These are phyloP conservation scores for Sphaerulina vaccinii DNA, from an alignment of 2,329 filamentous ascomycete species.

Conservation along the genomic window DNA sequence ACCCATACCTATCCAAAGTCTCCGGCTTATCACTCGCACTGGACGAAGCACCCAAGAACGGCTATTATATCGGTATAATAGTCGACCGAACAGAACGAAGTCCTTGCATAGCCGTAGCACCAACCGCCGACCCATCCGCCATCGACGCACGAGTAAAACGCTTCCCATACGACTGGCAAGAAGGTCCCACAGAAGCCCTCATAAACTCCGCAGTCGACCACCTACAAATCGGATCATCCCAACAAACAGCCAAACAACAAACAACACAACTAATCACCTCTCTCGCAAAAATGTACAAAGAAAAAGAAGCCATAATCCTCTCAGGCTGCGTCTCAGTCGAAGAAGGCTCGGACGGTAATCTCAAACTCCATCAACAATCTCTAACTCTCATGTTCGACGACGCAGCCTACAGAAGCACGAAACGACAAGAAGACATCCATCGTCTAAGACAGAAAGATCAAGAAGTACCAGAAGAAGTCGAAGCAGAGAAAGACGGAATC, in stretches of 20 bases:
- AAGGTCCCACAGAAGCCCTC: conserved; percentile 41
- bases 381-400: conserved; percentile 68
- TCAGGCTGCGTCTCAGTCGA: conserved; percentile 51
- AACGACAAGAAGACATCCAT: conserved; percentile 63
- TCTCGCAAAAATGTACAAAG: conserved; percentile 60
- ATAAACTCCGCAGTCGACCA: conserved; percentile 50
- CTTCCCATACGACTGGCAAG: conserved; percentile 63
- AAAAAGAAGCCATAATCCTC: conserved; percentile 65
- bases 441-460: conserved; percentile 52
- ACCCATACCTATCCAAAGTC: conserved; percentile 33
- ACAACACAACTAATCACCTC: conserved; percentile 51
- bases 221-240: conserved; percentile 54
- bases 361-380: conserved; percentile 50
- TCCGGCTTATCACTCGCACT: conserved; percentile 28
- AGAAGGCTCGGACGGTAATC: conserved; percentile 37
- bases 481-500: conserved; percentile 69
- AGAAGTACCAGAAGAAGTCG: conserved; percentile 58
- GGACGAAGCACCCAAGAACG: conserved; percentile 32
- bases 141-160: conserved; percentile 48
- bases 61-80: conserved; percentile 58
- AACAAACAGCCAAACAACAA: conserved; percentile 43
- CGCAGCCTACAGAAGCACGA: conserved; percentile 62
- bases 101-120: conserved; percentile 64
- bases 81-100: conserved; percentile 62
- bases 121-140: conserved; percentile 47